Base-by-base conservation (phyloP, 495 filamentous ascomycete species). In the Aspergillus leporis region DNA sequence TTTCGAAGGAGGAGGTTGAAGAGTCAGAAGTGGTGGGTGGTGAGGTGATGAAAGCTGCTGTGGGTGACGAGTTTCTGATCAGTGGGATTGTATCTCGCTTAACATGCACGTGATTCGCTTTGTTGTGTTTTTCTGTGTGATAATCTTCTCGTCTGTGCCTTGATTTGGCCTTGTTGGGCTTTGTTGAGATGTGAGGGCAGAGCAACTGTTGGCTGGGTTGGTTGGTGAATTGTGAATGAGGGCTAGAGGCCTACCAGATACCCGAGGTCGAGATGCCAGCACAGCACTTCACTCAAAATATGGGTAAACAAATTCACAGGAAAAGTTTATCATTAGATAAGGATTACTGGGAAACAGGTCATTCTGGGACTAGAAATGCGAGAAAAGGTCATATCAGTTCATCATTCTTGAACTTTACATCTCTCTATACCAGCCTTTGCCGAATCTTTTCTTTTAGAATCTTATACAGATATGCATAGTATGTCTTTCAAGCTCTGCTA, bases 51-150 rank as follows among this genome's bases (percentile, higher is more conserved):
- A 51, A 36, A 12, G 53, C 63, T 43, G 56, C 55, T 4, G 52
- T 59, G 22, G 63, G 66, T 34, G 57, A 69, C 56, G 56, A 53
- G 21, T 55, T n/a, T 64, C 56, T 67, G 57, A 61, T 23, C 3
- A 5, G 22, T 43, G 43, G 43, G 43, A 10, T 0, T n/a, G 23
- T 18, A 22, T 23, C 19, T 23, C 19, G 43, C 19, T 23, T 23
- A 34, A 5, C 1, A 32, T 32, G 19, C 48, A 30, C 48, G 18
- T 52, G 14, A 25, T 12, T 14, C 21, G 22, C 8, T 36, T 43
- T 59, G 21, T 51, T 32, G 19, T 14, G 23, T 48, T n/a, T 16
- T 49, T 34, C 13, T 34, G 23, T 28, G 46, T 51, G 2, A 19
- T 4, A 3, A 13, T 47, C 7, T 5, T 4, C 19, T 21, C 43